Evolutionary conservation across 495 filamentous ascomycete species (phyloP), one percentile per base, ranked within the genome.

Genomic region (Talaromyces liani): DNA sequence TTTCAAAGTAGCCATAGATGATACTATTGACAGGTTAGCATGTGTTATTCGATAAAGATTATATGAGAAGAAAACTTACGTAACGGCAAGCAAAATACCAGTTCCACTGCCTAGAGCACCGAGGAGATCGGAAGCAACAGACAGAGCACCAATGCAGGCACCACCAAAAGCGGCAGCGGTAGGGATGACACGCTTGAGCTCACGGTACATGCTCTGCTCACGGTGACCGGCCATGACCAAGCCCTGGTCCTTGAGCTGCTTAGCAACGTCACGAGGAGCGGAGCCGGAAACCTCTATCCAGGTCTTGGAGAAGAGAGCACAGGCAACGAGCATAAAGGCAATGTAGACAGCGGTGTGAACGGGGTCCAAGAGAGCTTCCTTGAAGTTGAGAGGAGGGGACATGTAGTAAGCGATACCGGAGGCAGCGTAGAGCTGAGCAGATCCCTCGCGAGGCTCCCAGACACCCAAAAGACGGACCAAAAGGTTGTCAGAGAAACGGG

Each of bases 131-230:
- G 91, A 95, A 67, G 89, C 87, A 72, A 99, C 92, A 34, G 92
- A 97, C 39, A 99, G 85, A 69, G 90, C 95, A 77, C 95, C 95
- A 84, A 99, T 99, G 83, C 93, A 97, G 65, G 95, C 95, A 81
- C 95, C 95, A 78, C 95, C 95, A 69, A 99, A 99, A 64, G 95
- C 94, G 66, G 95, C 95, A 61, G 95, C 95, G 53, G 93, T 97
- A 64, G 95, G 95, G 65, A 99, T 99, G 68, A 99, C 92, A 68
- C 95, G 87, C 89, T 99, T 99, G 62, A 99, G 84, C 75, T 99
- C 95, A 85, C 94, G 96, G 86, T 99, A 99, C 95, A 98, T 98
- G 84, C 91, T 95, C 84, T 97, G 92, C 79, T 99, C 95, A 79
- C 95, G 88, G 80, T 99, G 95, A 66, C 95, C 95, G 69, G 95